These are phyloP conservation scores for Casuarina cunninghamiana DNA, from an alignment of 306 rosid species.

Conservation along the genomic window DNA sequence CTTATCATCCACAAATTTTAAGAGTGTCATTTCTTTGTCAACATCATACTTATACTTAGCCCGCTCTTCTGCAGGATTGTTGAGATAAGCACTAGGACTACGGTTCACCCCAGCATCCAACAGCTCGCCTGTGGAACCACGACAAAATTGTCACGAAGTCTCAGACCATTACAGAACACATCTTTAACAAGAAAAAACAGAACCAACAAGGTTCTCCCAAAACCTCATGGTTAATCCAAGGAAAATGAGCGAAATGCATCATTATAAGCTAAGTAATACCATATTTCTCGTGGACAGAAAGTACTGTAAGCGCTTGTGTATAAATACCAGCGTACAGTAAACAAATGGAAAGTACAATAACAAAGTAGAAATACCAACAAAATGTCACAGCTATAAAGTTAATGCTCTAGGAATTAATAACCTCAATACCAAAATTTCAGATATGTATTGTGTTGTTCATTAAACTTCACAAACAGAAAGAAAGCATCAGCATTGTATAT, in stretches of 20 bases:
- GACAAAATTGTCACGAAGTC: background rate
- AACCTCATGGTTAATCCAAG: background rate
- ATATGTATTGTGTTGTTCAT: background rate
- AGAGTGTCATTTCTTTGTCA: slow-evolving; percentile 87
- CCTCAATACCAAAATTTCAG: background rate
- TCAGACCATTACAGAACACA: background rate
- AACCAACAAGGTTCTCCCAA: background rate
- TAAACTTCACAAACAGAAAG: background rate
- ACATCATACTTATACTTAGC: slow-evolving; percentile 66
- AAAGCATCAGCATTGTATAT: background rate
- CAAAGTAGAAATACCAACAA: background rate
- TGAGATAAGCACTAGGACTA: slow-evolving; percentile 93
- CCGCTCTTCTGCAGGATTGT: slow-evolving; percentile 77
- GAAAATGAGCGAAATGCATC: background rate
- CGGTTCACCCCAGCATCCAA: slow-evolving; percentile 87
- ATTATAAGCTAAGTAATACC: background rate
- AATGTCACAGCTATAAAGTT: background rate
- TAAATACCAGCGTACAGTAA: background rate
- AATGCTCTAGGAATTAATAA: background rate
- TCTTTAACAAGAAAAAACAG: background rate
- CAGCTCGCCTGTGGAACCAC: slow-evolving; percentile 57
- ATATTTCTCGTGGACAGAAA: background rate
- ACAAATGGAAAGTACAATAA: background rate
- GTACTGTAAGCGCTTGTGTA: background rate
- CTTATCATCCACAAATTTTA: slow-evolving; percentile 78